A percentile compares a stretch with the other conserved stretches of the same genome.
phyloP scores from a whole-genome alignment of 352 stramenopile genomes.

The Phytopythium montanum region DNA sequence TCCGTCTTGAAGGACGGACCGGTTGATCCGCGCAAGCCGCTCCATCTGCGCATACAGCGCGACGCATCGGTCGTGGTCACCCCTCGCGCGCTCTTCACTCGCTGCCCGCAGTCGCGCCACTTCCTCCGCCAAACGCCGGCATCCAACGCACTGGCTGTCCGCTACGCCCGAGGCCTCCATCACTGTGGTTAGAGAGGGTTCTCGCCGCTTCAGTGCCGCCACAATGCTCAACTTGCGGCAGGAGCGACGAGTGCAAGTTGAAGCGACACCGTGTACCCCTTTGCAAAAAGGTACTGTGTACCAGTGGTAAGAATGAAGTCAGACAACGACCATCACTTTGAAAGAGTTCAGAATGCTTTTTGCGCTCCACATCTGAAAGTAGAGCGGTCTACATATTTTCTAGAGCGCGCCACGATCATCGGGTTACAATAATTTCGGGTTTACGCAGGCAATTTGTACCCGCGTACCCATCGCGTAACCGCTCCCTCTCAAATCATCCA shows the following conservation, averaged over 20 bases:
- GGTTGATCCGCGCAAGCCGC: slow-evolving; percentile 33
- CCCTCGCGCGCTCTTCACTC: slow-evolving; percentile 19
- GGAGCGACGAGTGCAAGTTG: background rate
- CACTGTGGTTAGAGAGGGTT: background rate
- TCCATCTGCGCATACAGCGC: slow-evolving; percentile 48
- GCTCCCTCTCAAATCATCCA: background rate
- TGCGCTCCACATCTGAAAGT: too few relatives aligned
- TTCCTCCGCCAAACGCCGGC: slow-evolving; percentile 12
- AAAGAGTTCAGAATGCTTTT: too few relatives aligned
- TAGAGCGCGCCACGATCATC: too few relatives aligned
- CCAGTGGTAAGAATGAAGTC: background rate
- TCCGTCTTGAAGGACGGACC: background rate
- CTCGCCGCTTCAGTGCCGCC: background rate
- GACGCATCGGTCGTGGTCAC: slow-evolving; percentile 33
- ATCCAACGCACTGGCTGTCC: slow-evolving; percentile 12
- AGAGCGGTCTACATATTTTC: too few relatives aligned
- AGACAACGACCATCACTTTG: background rate
- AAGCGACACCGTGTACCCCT: background rate
- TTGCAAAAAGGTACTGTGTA: background rate
- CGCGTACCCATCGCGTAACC: too few relatives aligned
- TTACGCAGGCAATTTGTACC: too few relatives aligned
- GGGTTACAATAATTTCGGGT: too few relatives aligned
- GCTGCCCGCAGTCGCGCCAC: slow-evolving; percentile 11
- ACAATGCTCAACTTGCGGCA: too few relatives aligned
- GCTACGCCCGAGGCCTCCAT: background rate